Conservation (phyloP, 2,329 filamentous ascomycete species). For the Venturia carpophila region DNA sequence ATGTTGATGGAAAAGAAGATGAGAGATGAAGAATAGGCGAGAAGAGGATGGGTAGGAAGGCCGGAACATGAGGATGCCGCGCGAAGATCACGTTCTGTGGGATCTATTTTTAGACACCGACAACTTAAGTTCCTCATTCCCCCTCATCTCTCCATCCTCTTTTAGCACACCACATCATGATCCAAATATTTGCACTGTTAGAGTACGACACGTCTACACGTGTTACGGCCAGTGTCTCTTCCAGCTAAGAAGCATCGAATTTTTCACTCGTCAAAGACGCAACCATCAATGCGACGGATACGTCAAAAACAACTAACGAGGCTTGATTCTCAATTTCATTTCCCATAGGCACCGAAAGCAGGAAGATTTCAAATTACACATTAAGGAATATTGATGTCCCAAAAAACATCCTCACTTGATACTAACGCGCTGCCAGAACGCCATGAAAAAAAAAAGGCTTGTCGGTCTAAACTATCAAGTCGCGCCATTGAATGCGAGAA, state of each 20-base stretch:
- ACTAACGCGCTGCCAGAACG: neutral
- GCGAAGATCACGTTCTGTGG: neutral
- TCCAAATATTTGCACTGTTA: neutral
- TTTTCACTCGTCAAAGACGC: too few relatives aligned
- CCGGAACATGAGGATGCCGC: neutral
- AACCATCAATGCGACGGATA: too few relatives aligned
- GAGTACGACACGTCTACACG: neutral
- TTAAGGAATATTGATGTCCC: too few relatives aligned
- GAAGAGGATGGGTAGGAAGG: too few relatives aligned
- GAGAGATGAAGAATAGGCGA: too few relatives aligned
- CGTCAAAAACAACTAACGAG: too few relatives aligned
- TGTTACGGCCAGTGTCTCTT: too few relatives aligned
- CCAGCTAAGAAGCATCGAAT: too few relatives aligned
- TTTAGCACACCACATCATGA: neutral
- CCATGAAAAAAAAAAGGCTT: neutral
- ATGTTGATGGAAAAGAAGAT: too few relatives aligned
- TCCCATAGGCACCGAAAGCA: too few relatives aligned
- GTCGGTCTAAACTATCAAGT: neutral
- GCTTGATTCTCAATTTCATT: too few relatives aligned
- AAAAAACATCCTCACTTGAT: neutral
- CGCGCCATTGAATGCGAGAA: slow-evolving; percentile 16
- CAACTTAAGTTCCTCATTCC: neutral
- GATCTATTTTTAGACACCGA: neutral
- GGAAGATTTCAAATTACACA: too few relatives aligned
- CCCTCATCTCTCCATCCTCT: neutral